Evolutionary conservation across 116 monocot genomes (phyloP), one percentile per base, ranked within the genome.

Genomic region (Trichopus zeylanicus): DNA sequence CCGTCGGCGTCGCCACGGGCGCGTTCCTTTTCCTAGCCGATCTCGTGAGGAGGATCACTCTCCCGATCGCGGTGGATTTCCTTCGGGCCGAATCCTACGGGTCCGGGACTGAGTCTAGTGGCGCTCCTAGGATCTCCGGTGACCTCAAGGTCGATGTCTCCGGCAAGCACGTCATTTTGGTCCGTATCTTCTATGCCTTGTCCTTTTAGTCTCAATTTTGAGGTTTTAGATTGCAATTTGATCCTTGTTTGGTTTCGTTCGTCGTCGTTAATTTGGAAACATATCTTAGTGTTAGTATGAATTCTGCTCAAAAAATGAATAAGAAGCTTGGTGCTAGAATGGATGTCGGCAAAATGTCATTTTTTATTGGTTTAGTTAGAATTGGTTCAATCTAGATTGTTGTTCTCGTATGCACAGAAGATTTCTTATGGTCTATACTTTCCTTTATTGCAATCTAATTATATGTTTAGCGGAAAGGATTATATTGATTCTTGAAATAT

Each of bases 11-110:
- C 29, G 95, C 91, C 59, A 97, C 84, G 3, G 95, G 95, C 16
- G 90, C 95, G 8, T 84, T 90, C 68, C 57, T 90, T 31, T 90
- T 97, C 72, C 76, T 90, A 26, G 91, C 95, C 22, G 95, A 97
- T 54, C 24, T 97, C 27, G 90, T 75, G 28, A 73, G 95, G 57
- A 56, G 57, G 59, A 72, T 97, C 24, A 12, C 35, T 28, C 11
- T 83, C 20, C 90, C 84, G 33, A 26, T 90, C 18, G 61, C 68
- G 25, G 76, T 97, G 13, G 95, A 97, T 56, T 70, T 97, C 67
- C 61, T 97, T 30, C 83, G 95, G 22, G 91, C 60, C 8, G 90
- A 87, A 73, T 89, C 89, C 29, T 97, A 97, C 48, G 95, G 95
- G 9, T 69, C 69, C 0, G 90, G 87, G 29, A 97, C 91, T 1